phyloP scores from a whole-genome alignment of 345 rosid species.

The Gossypioides kirkii region DNA sequence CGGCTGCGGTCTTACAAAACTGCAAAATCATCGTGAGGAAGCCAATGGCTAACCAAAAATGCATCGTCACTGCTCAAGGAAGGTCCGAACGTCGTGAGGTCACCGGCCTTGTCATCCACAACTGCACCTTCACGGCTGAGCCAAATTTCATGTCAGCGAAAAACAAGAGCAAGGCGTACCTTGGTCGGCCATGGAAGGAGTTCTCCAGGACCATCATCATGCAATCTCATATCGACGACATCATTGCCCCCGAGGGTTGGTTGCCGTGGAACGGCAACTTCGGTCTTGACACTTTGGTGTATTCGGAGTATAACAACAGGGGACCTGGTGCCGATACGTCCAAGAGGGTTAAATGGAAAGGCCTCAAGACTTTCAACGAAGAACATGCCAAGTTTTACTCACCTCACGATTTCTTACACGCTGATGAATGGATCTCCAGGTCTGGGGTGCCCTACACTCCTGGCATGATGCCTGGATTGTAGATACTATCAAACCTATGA shows the following conservation, averaged over 20 bases:
- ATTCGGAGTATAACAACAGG: slow-evolving; percentile 47
- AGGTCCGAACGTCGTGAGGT: slow-evolving; percentile 35
- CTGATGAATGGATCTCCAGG: slow-evolving; percentile 40
- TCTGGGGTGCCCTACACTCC: slow-evolving; percentile 48
- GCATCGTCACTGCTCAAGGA: slow-evolving; percentile 69
- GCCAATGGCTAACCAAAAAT: slow-evolving; percentile 38
- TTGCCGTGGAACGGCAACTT: slow-evolving; percentile 38
- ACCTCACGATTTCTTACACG: slow-evolving; percentile 30
- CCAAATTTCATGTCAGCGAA: slow-evolving; percentile 33
- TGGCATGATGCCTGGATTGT: slow-evolving; percentile 25
- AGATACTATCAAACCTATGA: not conserved
- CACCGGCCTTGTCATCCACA: slow-evolving; percentile 55
- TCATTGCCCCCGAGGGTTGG: slow-evolving; percentile 68
- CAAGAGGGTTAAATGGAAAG: slow-evolving; percentile 53
- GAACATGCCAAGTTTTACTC: slow-evolving; percentile 29
- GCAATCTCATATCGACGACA: slow-evolving; percentile 44
- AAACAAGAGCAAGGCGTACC: slow-evolving; percentile 38
- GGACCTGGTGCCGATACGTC: slow-evolving; percentile 53
- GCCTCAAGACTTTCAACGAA: slow-evolving; percentile 31
- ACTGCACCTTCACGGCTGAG: slow-evolving; percentile 51
- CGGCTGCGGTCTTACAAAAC: slow-evolving; percentile 53
- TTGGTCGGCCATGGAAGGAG: slow-evolving; percentile 71
- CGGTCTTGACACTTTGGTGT: slow-evolving; percentile 50
- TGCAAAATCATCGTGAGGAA: slow-evolving; percentile 51
- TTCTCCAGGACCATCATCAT: slow-evolving; percentile 56